phyloP scores from a whole-genome alignment of 208 protist species.

The Novymonas esmeraldas region DNA sequence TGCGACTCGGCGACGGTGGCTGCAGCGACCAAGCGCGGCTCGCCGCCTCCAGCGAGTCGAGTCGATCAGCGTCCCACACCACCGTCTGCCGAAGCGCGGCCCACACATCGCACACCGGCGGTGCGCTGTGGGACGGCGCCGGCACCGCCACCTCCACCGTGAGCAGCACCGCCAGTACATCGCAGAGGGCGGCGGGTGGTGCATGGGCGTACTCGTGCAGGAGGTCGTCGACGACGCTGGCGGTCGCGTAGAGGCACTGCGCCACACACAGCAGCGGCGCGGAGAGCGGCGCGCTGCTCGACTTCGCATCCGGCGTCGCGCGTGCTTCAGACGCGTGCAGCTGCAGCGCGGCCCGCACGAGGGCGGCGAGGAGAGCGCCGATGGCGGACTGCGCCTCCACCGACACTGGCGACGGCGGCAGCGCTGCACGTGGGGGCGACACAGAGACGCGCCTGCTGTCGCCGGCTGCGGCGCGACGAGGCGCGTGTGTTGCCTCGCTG shows the following conservation, averaged over 20 bases:
- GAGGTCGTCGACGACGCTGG: slow-evolving; percentile 40
- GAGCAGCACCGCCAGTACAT: slow-evolving; percentile 32
- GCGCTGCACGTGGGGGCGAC: too few species aligned
- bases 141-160: neutral
- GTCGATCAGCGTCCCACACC: slow-evolving; percentile 14
- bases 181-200: slow-evolving; percentile 36
- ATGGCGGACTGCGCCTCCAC: slow-evolving; percentile 46
- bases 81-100: slow-evolving; percentile 14
- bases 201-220: slow-evolving; percentile 56
- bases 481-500: too few species aligned
- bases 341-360: slow-evolving; percentile 36
- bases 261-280: slow-evolving; percentile 17
- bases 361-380: slow-evolving; percentile 37
- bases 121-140: neutral
- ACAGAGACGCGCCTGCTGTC: too few species aligned
- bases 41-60: slow-evolving; percentile 16
- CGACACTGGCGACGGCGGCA: slow-evolving; percentile 21
- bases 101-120: slow-evolving; percentile 11
- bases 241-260: slow-evolving; percentile 35
- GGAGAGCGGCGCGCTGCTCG: neutral
- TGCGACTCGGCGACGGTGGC: neutral
- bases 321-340: slow-evolving; percentile 4
- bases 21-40: slow-evolving; percentile 10
- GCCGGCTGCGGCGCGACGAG: too few species aligned
- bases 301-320: neutral